Percentiles rank a stretch among this genome's conserved stretches.
These are phyloP conservation scores for Williopsis jadinii DNA, from an alignment of 1,139 yeast species.

Conservation along the genomic window DNA sequence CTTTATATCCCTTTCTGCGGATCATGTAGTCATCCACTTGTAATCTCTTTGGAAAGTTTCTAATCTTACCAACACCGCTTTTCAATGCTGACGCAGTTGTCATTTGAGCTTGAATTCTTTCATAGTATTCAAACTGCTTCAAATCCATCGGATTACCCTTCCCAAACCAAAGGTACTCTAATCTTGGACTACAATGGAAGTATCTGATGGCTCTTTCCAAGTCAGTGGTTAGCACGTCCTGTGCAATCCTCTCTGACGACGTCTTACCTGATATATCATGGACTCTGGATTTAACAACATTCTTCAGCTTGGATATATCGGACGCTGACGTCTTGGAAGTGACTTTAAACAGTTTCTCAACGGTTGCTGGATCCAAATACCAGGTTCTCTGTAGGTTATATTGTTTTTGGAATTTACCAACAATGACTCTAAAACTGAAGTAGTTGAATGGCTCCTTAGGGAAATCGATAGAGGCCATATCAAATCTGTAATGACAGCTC, in stretches of 20 bases:
- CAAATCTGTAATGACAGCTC: conserved; percentile 59
- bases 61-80: conserved; percentile 27
- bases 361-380: conserved; percentile 56
- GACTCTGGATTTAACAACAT: conserved; percentile 66
- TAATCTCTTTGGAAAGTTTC: conserved; percentile 20
- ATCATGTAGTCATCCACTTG: conserved; percentile 11
- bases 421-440: conserved; percentile 50
- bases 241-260: conserved; percentile 31
- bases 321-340: conserved; percentile 45
- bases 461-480: conserved; percentile 67
- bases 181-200: conserved; percentile 36
- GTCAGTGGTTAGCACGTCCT: conserved; percentile 45
- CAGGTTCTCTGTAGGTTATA: conserved; percentile 50
- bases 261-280: conserved; percentile 50
- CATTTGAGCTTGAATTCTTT: conserved; percentile 3
- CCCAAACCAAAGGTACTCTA: conserved; percentile 44
- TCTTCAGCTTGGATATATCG: conserved; percentile 57
- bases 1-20: conserved; percentile 5
- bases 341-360: conserved; percentile 49
- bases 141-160: conserved; percentile 30
- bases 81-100: conserved; percentile 14
- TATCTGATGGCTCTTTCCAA: conserved; percentile 37
- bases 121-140: conserved; percentile 19
- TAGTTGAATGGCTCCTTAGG: conserved; percentile 87
- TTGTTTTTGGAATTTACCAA: conserved; percentile 68